Base-by-base conservation (phyloP, 805 yeast genomes). In the Debaryomyces hansenii region DNA sequence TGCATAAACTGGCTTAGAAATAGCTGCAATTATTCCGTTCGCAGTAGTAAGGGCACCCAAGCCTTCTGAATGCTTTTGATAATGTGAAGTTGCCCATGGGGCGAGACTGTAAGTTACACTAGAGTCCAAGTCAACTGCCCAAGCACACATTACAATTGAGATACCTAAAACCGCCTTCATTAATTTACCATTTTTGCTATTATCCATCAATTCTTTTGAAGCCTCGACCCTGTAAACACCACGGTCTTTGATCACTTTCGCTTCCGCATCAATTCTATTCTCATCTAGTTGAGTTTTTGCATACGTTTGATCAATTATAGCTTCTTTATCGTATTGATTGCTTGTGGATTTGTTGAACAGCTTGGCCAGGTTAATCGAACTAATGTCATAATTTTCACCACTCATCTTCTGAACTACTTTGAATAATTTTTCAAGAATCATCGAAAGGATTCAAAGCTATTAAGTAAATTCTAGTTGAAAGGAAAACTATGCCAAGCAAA, bases 81-180 rank as follows among this genome's bases (percentile, higher is more conserved):
- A 60, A 33, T 56, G 49, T 2, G 64, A 58, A 11, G 64, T 55
- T n/a, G 63, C 64, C 45, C 59, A 67, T 15, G 78, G 75, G 7
- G 57, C 52, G 44, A 66, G 67, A 46, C 54, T 61, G 28, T 46
- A 58, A 6, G 70, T 64, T 28, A 74, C 67, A 5, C 60, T 47
- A 16, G 58, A 50, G 15, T 33, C 37, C 28, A 41, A 41, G 12
- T 39, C 35, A n/a, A 31, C 15, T 5, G 44, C 44, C 69, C 68
- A 66, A 7, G 67, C 55, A 47, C 56, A 46, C 14, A 55, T 42
- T 36, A 59, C 53, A 29, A 61, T 49, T 5, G 58, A 56, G 33
- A 33, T 37, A 9, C 51, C 59, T 35, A 58, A 51, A 39, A 56
- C 42, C 47, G 45, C 51, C 34, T 40, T 48, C 48, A 45, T 45